Percentiles rank a stretch among this genome's conserved stretches.
phyloP scores from a whole-genome alignment of 2,329 filamentous ascomycete genomes.

The Phyllosticta ampelicida region DNA sequence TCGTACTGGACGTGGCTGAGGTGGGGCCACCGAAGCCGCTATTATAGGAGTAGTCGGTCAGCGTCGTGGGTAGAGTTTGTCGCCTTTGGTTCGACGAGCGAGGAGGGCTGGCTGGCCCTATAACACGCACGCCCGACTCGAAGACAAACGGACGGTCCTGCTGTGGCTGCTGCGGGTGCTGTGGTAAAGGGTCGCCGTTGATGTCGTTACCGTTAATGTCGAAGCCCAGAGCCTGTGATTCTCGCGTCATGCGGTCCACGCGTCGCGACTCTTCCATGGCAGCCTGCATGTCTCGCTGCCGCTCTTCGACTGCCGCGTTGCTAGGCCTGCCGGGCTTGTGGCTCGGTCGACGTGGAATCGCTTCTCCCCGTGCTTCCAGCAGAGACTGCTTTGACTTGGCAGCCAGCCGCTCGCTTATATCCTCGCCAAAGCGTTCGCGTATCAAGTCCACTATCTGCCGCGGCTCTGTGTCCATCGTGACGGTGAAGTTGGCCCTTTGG shows the following conservation, averaged over 20 bases:
- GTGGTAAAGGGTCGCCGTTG: constrained; percentile 6
- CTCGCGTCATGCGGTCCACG: constrained; percentile 7
- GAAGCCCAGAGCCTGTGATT: background rate
- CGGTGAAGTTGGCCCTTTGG: constrained; percentile 8
- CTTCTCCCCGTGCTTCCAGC: constrained; percentile 11
- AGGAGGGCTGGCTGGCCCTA: constrained; percentile 9
- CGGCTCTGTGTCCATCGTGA: constrained; percentile 10
- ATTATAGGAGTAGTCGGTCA: constrained; percentile 7
- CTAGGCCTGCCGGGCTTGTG: constrained; percentile 9
- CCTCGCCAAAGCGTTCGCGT: constrained; percentile 10
- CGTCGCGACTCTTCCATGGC: constrained; percentile 7
- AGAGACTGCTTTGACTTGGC: constrained; percentile 11
- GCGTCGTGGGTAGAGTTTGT: constrained; percentile 4
- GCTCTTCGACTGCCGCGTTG: constrained; percentile 5
- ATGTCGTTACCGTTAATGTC: constrained; percentile 9
- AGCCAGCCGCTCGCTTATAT: constrained; percentile 11
- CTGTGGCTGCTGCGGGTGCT: background rate
- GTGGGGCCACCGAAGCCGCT: constrained; percentile 8
- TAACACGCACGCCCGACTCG: constrained; percentile 11
- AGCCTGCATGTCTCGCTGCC: constrained; percentile 9
- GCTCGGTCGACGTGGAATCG: constrained; percentile 7
- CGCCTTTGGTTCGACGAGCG: constrained; percentile 2
- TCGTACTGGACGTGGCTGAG: constrained; percentile 5
- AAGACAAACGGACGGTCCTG: constrained; percentile 12
- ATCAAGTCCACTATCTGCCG: constrained; percentile 12